Evolutionary conservation across 495 filamentous ascomycete species (phyloP), one percentile per base, ranked within the genome.

Genomic region (Penicillium atrosanguineum): DNA sequence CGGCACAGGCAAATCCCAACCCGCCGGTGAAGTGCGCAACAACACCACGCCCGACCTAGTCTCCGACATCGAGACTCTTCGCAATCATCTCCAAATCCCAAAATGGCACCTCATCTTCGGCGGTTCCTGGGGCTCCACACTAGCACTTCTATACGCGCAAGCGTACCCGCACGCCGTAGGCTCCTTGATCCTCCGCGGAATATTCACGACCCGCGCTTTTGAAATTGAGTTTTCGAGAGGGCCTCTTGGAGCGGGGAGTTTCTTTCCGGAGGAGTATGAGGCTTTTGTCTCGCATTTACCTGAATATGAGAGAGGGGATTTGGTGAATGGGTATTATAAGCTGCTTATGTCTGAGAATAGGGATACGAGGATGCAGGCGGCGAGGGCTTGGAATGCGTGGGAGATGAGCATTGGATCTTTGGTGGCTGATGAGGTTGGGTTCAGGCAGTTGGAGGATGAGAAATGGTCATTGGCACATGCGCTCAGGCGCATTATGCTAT

Each of bases 31-130:
- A 23, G 53, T 75, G 11, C 61, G 68, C 11, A 66, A 77, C 26
- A 79, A 79, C 62, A 77, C 70, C 4, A 77, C 75, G 4, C 64
- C 64, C 46, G 44, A 70, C 36, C 65, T 78, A 7, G 60, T 77
- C 19, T 59, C 69, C 45, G 75, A 79, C 49, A 76, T 78, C 51
- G 74, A 79, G 46, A 53, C 60, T 0, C 46, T 78, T 6, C 67
- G 76, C 6, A 41, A 52, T 23, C 74, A 78, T 48, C 54, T 76
- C n/a, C 52, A 57, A 1, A 70, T 78, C 40, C 26, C 52, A 14
- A 76, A 75, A 58, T 79, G 75, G 75, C 54, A 63, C 36, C 60
- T 78, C 18, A 67, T 78, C n/a, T 79, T 75, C 55, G 76, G 76
- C 44, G 76, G 76, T 1, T 76, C 72, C 3, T 79, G 76, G 76